Conservation (phyloP, 495 filamentous ascomycete genomes). For the Lepraria neglecta region DNA sequence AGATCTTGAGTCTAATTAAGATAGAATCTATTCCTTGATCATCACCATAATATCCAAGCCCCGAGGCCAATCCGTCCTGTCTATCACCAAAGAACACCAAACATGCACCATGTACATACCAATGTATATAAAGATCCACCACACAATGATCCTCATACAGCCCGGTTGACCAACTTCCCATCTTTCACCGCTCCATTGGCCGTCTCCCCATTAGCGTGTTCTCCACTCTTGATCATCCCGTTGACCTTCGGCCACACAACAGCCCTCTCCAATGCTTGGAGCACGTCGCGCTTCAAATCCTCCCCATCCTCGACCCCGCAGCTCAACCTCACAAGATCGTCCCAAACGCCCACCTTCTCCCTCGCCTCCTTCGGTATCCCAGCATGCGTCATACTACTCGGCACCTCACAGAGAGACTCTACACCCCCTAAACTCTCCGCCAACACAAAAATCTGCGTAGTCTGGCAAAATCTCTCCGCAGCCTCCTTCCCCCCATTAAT, state of each 20-base stretch:
- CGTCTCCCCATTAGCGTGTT: slow-evolving; percentile 21
- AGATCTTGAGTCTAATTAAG: no score
- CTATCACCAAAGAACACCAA: no score
- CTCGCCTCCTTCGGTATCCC: slow-evolving; percentile 87
- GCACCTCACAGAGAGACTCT: slow-evolving; percentile 86
- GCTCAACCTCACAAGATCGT: slow-evolving; percentile 91
- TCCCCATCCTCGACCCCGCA: slow-evolving; percentile 89
- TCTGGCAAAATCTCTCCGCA: slow-evolving; percentile 86
- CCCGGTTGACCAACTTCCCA: neutral
- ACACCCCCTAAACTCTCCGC: slow-evolving; percentile 92
- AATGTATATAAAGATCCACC: no score
- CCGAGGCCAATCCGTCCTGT: no score
- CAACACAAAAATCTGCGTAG: slow-evolving; percentile 82
- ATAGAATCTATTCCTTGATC: no score
- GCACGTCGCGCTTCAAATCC: slow-evolving; percentile 76
- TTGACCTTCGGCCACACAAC: slow-evolving; percentile 47
- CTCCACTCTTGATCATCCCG: slow-evolving; percentile 12
- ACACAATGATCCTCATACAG: no score
- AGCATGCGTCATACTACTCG: slow-evolving; percentile 90
- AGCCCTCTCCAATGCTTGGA: slow-evolving; percentile 75
- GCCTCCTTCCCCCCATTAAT: slow-evolving; percentile 82
- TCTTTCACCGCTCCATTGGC: neutral
- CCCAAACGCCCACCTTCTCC: slow-evolving; percentile 89
- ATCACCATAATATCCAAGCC: no score
- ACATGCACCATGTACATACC: no score